phyloP scores from a whole-genome alignment of 345 rosid species.

The Eucalyptus leucophloia region DNA sequence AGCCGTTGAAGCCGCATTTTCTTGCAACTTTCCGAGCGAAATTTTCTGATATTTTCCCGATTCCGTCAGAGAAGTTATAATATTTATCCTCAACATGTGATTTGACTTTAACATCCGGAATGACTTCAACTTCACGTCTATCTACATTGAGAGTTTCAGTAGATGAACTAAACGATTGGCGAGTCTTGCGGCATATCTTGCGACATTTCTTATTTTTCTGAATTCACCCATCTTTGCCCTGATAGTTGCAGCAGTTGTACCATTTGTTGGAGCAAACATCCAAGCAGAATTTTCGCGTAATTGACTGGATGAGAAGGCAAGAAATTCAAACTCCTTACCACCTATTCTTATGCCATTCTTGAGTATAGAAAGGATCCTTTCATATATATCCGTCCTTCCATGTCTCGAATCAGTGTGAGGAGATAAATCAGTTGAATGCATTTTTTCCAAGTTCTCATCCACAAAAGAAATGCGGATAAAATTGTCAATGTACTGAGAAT shows the following conservation, averaged over 20 bases:
- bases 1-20: slow-evolving; percentile 25
- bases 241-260: slow-evolving; percentile 31
- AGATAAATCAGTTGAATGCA: slow-evolving; percentile 51
- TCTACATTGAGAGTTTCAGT: slow-evolving; percentile 44
- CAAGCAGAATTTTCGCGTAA: slow-evolving; percentile 60
- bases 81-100: not conserved
- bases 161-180: slow-evolving; percentile 62
- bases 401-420: slow-evolving; percentile 25
- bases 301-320: slow-evolving; percentile 64
- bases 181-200: slow-evolving; percentile 52
- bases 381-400: slow-evolving; percentile 25
- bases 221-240: slow-evolving; percentile 46
- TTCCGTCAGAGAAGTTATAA: slow-evolving; percentile 54
- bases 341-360: slow-evolving; percentile 37
- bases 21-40: slow-evolving; percentile 33
- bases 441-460: slow-evolving; percentile 40
- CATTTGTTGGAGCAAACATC: slow-evolving; percentile 50
- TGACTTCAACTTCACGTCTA: slow-evolving; percentile 15
- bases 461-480: slow-evolving; percentile 58
- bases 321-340: slow-evolving; percentile 48
- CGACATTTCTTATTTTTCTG: slow-evolving; percentile 39
- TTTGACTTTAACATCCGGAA: slow-evolving; percentile 23
- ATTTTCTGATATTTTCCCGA: slow-evolving; percentile 46
- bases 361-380: slow-evolving; percentile 36
- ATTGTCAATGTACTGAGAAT: slow-evolving; percentile 12